Percentiles rank a stretch among this genome's conserved stretches.
Evolutionary conservation across 495 filamentous ascomycete species (phyloP).

Genomic region (Pyrenopolyporus hunteri): DNA sequence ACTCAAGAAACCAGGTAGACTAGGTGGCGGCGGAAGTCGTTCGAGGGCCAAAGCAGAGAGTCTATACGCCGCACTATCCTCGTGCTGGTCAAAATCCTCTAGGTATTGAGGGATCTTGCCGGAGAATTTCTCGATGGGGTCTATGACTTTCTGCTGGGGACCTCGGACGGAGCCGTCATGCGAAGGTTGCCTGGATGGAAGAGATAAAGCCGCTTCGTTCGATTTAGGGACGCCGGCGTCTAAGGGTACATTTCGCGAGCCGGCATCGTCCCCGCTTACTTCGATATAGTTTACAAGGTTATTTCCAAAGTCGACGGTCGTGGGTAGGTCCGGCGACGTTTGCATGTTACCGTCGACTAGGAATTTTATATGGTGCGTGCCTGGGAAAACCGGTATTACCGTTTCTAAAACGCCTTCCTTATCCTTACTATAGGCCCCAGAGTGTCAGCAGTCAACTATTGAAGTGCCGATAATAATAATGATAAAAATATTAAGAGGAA

Average conservation of each 20-base stretch:
- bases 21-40: conserved; percentile 80
- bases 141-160: conserved; percentile 48
- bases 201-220: conserved; percentile 37
- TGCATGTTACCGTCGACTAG: conserved; percentile 93
- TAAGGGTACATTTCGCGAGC: conserved; percentile 31
- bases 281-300: conserved; percentile 98
- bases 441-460: conserved; percentile 19
- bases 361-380: conserved; percentile 96
- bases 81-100: conserved; percentile 80
- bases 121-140: conserved; percentile 58
- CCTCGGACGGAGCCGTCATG: conserved; percentile 50
- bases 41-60: conserved; percentile 71
- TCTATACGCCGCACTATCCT: conserved; percentile 72
- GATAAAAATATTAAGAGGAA: no score
- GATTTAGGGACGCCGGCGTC: conserved; percentile 39
- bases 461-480: no score
- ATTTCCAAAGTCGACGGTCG: conserved; percentile 95
- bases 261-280: conserved; percentile 77
- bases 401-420: conserved; percentile 69
- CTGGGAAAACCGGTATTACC: conserved; percentile 80
- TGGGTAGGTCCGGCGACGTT: conserved; percentile 83
- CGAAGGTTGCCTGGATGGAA: conserved; percentile 44
- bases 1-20: conserved; percentile 86
- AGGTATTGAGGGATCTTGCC: conserved; percentile 82
- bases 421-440: conserved; percentile 50